Evolutionary conservation across 1,139 yeast genomes (phyloP), one percentile per base, ranked within the genome.

Genomic region (Nakaseomyces sp.): DNA sequence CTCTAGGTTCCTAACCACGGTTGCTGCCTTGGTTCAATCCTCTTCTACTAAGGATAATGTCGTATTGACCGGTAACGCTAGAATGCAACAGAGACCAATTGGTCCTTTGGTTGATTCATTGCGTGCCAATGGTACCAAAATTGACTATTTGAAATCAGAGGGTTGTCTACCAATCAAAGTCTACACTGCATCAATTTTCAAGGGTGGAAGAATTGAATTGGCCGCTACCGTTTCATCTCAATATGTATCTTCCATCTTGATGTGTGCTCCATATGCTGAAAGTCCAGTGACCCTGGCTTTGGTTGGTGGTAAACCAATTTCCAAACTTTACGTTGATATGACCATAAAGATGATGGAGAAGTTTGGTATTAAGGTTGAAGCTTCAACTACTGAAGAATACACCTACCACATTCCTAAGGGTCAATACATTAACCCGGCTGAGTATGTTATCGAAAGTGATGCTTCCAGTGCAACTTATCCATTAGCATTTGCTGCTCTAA

Each of bases 391-490:
- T 24, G 91, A 86, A 62, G 79, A 74, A 26, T 74, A 85, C 69
- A 87, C 96, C 31, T 91, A 91, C 65, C 84, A 81, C 60, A 87
- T 91, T 63, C 98, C 98, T 43, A 76, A 76, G 57, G 96, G 89
- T 2, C 67, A 71, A 20, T 91, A 93, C 63, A 66, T 64, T 38
- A 87, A 89, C 52, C 99, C 99, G 16, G 51, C 71, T 2, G 91
- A 81, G 56, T 91, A 91, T 58, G 85, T 83, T 29, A 79, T 91
- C 53, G 99, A 91, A 66, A 85, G 96, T 9, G 99, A 91, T 66
- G 99, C 99, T n/a, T 87, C 96, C 20, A 86, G 96, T 17, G 97
- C 98, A 1, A 93, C 98, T 10, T 91, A 91, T 59, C 98, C 99
- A 38, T 73, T 91, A 54, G 98, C 98, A 0, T 86, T 84, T 68